A percentile compares a stretch with the other conserved stretches of the same genome.
Conservation (phyloP, 257 asterid genomes). For the Solanum virginianum region DNA sequence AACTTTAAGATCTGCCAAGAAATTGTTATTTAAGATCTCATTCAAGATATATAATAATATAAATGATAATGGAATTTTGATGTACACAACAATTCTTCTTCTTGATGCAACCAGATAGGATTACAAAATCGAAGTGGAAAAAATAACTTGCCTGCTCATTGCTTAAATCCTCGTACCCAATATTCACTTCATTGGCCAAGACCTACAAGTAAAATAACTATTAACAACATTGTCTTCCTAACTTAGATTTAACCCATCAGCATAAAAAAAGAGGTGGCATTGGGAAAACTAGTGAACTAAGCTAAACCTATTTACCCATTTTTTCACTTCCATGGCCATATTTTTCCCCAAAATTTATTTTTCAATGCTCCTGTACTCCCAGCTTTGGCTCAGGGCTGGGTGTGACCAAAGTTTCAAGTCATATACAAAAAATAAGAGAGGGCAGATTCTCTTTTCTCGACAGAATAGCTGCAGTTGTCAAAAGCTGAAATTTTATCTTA, state of each 20-base stretch:
- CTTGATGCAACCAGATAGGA: neutral
- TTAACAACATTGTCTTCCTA: neutral
- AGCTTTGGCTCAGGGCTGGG: neutral
- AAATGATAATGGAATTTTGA: neutral
- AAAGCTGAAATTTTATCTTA: neutral
- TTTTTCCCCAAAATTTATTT: neutral
- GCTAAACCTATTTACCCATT: neutral
- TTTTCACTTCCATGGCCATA: neutral
- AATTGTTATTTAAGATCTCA: neutral
- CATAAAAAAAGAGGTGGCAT: neutral
- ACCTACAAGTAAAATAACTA: constrained; percentile 34
- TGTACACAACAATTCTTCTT: neutral
- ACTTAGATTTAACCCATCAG: neutral
- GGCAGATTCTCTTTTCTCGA: neutral
- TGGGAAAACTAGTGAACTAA: neutral
- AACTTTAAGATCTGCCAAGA: constrained; percentile 68
- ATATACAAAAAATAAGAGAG: neutral
- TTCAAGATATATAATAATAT: neutral
- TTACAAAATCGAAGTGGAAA: neutral
- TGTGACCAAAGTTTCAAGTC: neutral
- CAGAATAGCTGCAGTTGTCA: neutral
- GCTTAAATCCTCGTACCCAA: constrained; percentile 92
- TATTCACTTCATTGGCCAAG: constrained; percentile 84
- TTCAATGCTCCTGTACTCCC: neutral
- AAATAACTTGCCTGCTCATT: constrained; percentile 68